Percentiles rank a stretch among this genome's conserved stretches.
Conservation (phyloP, 495 filamentous ascomycete genomes). For the Penicillium bovifimosum region DNA sequence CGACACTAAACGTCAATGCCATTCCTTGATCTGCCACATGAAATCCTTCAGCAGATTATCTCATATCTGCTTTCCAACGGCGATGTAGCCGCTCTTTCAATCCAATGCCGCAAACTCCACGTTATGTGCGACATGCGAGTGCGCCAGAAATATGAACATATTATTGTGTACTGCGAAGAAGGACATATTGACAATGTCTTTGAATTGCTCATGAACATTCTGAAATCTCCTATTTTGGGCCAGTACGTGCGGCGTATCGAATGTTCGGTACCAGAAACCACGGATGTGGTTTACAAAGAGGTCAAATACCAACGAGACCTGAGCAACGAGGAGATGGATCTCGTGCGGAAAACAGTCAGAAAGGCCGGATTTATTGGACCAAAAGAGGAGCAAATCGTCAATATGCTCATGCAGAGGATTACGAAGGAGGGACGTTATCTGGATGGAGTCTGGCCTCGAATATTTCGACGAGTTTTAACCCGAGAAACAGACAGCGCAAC, state of each 20-base stretch:
- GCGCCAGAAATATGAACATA: slow-evolving; percentile 13
- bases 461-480: background rate
- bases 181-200: slow-evolving; percentile 10
- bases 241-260: background rate
- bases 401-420: slow-evolving; percentile 19
- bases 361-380: slow-evolving; percentile 13
- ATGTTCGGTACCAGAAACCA: background rate
- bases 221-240: background rate
- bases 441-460: background rate
- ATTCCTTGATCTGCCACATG: slow-evolving; percentile 23
- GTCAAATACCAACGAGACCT: slow-evolving; percentile 5
- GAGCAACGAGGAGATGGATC: slow-evolving; percentile 9
- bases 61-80: slow-evolving; percentile 15
- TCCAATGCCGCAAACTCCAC: slow-evolving; percentile 16
- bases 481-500: background rate
- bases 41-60: slow-evolving; percentile 12
- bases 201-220: slow-evolving; percentile 1
- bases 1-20: background rate
- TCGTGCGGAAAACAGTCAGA: slow-evolving; percentile 11
- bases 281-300: background rate
- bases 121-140: slow-evolving; percentile 21
- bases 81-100: slow-evolving; percentile 24
- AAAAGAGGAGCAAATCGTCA: slow-evolving; percentile 14
- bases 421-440: background rate
- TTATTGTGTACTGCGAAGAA: slow-evolving; percentile 8